These are phyloP conservation scores for Dactylella cylindrospora DNA, from an alignment of 2,329 filamentous ascomycete species.

Conservation along the genomic window DNA sequence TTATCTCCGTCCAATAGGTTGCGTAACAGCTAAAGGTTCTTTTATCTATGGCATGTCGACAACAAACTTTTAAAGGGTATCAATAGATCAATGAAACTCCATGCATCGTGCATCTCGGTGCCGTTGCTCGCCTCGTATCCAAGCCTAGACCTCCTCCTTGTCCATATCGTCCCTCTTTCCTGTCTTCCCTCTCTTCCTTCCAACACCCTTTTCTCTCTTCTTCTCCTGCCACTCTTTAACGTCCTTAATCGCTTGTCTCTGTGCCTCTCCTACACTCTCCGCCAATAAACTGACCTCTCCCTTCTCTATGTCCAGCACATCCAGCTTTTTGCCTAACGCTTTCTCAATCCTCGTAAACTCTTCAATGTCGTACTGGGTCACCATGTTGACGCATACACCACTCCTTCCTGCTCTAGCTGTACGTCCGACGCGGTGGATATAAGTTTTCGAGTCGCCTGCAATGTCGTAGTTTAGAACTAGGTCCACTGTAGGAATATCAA, in stretches of 20 bases:
- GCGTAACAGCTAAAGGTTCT: too few relatives aligned
- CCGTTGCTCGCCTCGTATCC: neutral
- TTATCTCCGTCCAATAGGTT: too few relatives aligned
- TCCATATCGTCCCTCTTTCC: constrained; percentile 48
- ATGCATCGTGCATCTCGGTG: too few relatives aligned
- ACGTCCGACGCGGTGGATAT: constrained; percentile 93
- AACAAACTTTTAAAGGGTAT: constrained; percentile 31
- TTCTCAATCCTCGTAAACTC: constrained; percentile 79
- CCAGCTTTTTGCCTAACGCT: constrained; percentile 74
- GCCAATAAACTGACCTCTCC: constrained; percentile 84
- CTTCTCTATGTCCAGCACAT: constrained; percentile 69
- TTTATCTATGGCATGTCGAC: too few relatives aligned
- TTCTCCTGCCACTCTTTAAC: constrained; percentile 79
- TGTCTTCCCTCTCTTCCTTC: constrained; percentile 44
- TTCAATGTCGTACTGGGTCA: constrained; percentile 85
- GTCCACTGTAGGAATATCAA: constrained; percentile 91
- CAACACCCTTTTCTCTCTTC: constrained; percentile 52
- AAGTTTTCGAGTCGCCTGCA: constrained; percentile 83
- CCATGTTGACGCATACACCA: constrained; percentile 75
- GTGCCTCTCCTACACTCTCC: constrained; percentile 76
- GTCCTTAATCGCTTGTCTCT: constrained; percentile 73
- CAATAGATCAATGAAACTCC: constrained; percentile 9
- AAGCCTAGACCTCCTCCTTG: constrained; percentile 46
- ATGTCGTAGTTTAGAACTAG: constrained; percentile 84
- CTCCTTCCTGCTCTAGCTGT: constrained; percentile 91